Evolutionary conservation across 805 yeast genomes (phyloP).

Genomic region (Yamadazyma insecticola): DNA sequence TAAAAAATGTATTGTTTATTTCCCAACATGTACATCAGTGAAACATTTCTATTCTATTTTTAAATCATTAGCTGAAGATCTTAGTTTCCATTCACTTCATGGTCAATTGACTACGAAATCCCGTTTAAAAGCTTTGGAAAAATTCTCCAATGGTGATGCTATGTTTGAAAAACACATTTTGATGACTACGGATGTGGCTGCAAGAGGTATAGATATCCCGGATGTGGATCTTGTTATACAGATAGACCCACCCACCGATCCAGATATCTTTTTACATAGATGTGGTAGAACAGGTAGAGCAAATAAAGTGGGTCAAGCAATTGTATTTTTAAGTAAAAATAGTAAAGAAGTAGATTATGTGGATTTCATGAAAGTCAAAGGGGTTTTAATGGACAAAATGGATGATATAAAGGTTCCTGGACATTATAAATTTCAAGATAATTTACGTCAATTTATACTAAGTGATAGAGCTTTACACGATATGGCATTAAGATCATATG

Average conservation of each 20-base stretch:
- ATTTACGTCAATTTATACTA: constrained; percentile 50
- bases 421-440: constrained; percentile 22
- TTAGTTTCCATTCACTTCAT: constrained; percentile 67
- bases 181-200: constrained; percentile 97
- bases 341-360: constrained; percentile 76
- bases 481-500: constrained; percentile 71
- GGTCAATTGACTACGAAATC: constrained; percentile 86
- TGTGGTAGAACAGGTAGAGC: constrained; percentile 97
- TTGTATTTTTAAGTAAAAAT: constrained; percentile 54
- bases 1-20: constrained; percentile 83
- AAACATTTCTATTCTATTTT: constrained; percentile 66
- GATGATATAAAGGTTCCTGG: constrained; percentile 16
- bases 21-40: constrained; percentile 87
- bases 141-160: constrained; percentile 48
- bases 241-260: constrained; percentile 90
- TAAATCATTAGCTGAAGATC: constrained; percentile 22
- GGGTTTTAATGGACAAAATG: constrained; percentile 46
- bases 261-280: constrained; percentile 87
- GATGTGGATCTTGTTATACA: constrained; percentile 94
- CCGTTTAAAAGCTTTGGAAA: constrained; percentile 64
- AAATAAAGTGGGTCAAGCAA: constrained; percentile 73
- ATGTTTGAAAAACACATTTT: constrained; percentile 50
- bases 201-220: constrained; percentile 93
- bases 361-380: constrained; percentile 71
- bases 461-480: constrained; percentile 81